Evolutionary conservation across 2,329 filamentous ascomycete genomes (phyloP).

Genomic region (Fusarium compactum): DNA sequence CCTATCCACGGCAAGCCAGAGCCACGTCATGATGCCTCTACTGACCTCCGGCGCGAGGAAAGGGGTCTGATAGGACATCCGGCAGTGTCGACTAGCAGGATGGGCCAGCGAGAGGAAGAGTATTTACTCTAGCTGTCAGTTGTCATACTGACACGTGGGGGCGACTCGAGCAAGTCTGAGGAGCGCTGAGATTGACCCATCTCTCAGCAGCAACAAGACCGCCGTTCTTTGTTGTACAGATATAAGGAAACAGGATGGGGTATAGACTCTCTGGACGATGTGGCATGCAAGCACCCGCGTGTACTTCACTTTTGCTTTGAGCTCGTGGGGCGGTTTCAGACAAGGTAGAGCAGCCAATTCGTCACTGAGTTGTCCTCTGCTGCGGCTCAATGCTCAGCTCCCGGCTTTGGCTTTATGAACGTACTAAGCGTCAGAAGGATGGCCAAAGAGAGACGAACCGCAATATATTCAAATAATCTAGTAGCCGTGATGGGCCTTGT

Average conservation of each 20-base stretch:
- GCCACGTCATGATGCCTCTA: slow-evolving; percentile 9
- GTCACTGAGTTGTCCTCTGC: slow-evolving; percentile 14
- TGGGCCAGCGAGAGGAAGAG: slow-evolving; percentile 20
- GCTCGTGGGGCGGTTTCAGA: slow-evolving; percentile 37
- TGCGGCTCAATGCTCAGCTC: slow-evolving; percentile 27
- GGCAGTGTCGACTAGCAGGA: slow-evolving; percentile 23
- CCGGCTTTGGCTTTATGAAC: slow-evolving; percentile 5
- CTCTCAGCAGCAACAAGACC: slow-evolving; percentile 28
- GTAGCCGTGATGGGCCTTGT: slow-evolving; percentile 18
- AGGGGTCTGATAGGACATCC: slow-evolving; percentile 21
- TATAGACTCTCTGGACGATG: slow-evolving; percentile 40
- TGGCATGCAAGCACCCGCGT: slow-evolving; percentile 45
- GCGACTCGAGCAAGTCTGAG: slow-evolving; percentile 41
- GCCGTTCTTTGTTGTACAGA: slow-evolving; percentile 40
- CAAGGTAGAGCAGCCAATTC: slow-evolving; percentile 36
- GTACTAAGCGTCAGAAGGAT: background rate
- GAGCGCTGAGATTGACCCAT: slow-evolving; percentile 30
- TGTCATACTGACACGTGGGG: slow-evolving; percentile 45
- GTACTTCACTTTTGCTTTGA: slow-evolving; percentile 40
- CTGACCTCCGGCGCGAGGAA: slow-evolving; percentile 6
- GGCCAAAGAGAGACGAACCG: slow-evolving; percentile 22
- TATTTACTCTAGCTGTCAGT: slow-evolving; percentile 33
- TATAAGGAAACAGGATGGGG: slow-evolving; percentile 42
- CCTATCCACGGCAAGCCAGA: slow-evolving; percentile 8
- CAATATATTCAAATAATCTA: slow-evolving; percentile 8